Evolutionary conservation across 495 filamentous ascomycete species (phyloP).

Genomic region (Clohesyomyces aquaticus): DNA sequence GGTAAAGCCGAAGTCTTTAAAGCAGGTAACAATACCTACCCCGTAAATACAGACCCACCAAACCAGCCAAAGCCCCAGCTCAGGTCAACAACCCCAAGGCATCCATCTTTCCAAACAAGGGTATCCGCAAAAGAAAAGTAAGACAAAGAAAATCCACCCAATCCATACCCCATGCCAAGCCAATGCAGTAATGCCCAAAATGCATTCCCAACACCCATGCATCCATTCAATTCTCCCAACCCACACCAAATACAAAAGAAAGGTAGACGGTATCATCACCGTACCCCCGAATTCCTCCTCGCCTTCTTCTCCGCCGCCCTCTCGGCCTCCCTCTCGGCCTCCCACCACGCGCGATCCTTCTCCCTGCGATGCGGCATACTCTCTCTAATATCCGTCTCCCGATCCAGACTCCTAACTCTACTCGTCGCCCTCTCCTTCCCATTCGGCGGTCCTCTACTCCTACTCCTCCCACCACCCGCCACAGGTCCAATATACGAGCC

Average conservation of each 20-base stretch:
- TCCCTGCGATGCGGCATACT: constrained; percentile 33
- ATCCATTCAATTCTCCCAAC: too few species aligned
- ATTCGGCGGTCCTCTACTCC: constrained; percentile 6
- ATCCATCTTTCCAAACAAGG: too few species aligned
- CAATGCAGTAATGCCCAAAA: neutral
- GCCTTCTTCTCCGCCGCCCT: constrained; percentile 2
- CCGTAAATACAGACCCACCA: too few species aligned
- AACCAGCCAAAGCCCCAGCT: too few species aligned
- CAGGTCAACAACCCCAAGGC: too few species aligned
- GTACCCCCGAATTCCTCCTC: neutral
- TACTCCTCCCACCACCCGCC: neutral
- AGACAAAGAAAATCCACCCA: neutral
- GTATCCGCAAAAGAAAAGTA: neutral
- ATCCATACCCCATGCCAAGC: neutral
- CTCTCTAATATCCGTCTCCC: constrained; percentile 25
- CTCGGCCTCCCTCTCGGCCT: constrained; percentile 18
- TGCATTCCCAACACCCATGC: neutral
- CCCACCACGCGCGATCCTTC: constrained; percentile 38
- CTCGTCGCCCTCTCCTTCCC: constrained; percentile 13
- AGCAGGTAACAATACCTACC: too few species aligned
- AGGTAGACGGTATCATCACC: too few species aligned
- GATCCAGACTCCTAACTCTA: constrained; percentile 26
- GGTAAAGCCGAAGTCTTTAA: too few species aligned
- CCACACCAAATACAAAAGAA: too few species aligned
- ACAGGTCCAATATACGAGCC: neutral